These are phyloP conservation scores for Guadua angustifolia DNA, from an alignment of 176 grass and related monocot species.

Conservation along the genomic window DNA sequence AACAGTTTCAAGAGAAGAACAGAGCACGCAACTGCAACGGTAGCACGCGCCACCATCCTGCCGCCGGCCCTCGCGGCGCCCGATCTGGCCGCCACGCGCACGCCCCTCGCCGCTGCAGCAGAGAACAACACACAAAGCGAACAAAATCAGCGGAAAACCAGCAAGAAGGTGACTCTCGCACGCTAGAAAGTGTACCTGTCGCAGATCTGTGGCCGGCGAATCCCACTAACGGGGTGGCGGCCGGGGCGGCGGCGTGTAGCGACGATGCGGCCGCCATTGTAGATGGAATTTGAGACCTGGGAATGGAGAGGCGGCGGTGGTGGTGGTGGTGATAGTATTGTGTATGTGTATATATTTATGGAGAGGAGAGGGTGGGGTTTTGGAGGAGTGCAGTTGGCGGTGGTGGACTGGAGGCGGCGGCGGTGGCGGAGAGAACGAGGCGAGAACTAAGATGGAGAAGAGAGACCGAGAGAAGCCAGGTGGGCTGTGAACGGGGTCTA, in stretches of 20 bases:
- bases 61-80: not conserved
- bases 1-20: not conserved
- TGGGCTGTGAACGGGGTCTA: conserved; percentile 12
- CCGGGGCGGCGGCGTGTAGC: conserved; percentile 42
- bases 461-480: conserved; percentile 15
- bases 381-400: conserved; percentile 30
- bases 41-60: conserved; percentile 33
- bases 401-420: conserved; percentile 41
- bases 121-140: not conserved
- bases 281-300: conserved; percentile 8
- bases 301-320: not conserved
- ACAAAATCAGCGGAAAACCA: not conserved
- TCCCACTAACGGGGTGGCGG: conserved; percentile 32
- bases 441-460: conserved; percentile 23
- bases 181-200: not conserved
- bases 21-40: conserved; percentile 48
- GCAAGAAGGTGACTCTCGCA: not conserved
- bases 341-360: conserved; percentile 36
- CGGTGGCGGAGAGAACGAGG: conserved; percentile 57
- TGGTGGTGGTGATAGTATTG: not conserved
- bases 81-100: conserved; percentile 32
- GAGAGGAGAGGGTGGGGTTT: not conserved
- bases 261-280: conserved; percentile 54
- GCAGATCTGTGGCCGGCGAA: conserved; percentile 3
- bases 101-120: conserved; percentile 40